Evolutionary conservation across 345 rosid genomes (phyloP), one percentile per base, ranked within the genome.

Genomic region (Boechera stricta): DNA sequence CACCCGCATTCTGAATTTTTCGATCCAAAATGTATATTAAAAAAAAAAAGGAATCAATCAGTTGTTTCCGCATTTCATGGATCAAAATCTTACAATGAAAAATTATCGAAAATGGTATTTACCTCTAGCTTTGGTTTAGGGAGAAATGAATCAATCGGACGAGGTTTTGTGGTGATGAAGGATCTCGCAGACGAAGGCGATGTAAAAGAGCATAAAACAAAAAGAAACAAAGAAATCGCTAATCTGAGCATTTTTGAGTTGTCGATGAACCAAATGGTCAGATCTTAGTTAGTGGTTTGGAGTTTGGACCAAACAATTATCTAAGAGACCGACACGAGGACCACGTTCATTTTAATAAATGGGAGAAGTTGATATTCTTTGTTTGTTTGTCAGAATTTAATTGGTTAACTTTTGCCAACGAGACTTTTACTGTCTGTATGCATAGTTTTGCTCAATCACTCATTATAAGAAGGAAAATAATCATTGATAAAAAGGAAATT

Each of bases 51-150:
- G 41, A 65, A 35, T n/a, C 54, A 76, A 10, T 58, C 31, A 49
- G 31, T 21, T 8, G 10, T 67, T 29, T 48, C 2, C 5, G 29
- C 31, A 26, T 31, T 10, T 44, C 9, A 5, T 54, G 49, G 48
- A 69, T 77, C 72, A 64, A 8, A 24, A 77, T 33, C 41, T 51
- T 59, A 47, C 7, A 58, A 35, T 36, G 69, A 42, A 62, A 2
- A 2, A 38, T 8, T 35, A 8, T 38, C 10, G 11, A 38, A 38
- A 44, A 29, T 64, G 8, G 59, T 36, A 38, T 6, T 4, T 82
- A 84, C 87, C 85, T 77, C 80, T 31, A 79, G 35, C n/a, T 74
- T 66, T 33, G 61, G 55, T 75, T 80, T 84, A 68, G 74, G 78
- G 42, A 74, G 52, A 74, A 84, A 84, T 3, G 84, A 75, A 63